phyloP scores from a whole-genome alignment of 257 asterid species.

The Ballota nigra region DNA sequence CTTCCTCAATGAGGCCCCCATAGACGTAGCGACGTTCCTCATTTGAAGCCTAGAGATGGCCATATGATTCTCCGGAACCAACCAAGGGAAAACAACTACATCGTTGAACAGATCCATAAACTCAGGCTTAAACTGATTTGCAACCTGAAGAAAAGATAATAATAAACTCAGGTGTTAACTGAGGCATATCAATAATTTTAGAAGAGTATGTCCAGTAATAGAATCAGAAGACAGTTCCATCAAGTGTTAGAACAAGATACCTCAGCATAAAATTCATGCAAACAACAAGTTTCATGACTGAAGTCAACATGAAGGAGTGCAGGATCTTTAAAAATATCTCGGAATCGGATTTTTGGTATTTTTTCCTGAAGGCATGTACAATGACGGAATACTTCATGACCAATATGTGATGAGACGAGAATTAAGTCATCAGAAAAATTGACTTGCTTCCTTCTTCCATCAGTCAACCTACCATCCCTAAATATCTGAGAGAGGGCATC shows the following conservation, averaged over 20 bases:
- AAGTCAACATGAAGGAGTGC: neutral
- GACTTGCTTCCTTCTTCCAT: neutral
- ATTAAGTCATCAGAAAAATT: constrained; percentile 12
- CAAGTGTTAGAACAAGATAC: neutral
- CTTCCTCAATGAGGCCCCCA: constrained; percentile 5
- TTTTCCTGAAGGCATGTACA: constrained; percentile 3
- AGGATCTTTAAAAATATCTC: neutral
- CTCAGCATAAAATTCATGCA: constrained; percentile 11
- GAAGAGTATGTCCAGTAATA: neutral
- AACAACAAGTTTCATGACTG: neutral
- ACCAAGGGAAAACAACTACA: constrained; percentile 6
- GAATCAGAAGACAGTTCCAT: neutral
- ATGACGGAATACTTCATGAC: constrained; percentile 5
- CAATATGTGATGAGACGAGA: constrained; percentile 17
- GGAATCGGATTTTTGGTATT: constrained; percentile 2
- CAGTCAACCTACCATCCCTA: constrained; percentile 5
- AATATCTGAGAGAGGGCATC: constrained; percentile 6
- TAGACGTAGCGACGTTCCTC: constrained; percentile 7
- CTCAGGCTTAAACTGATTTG: constrained; percentile 10
- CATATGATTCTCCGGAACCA: constrained; percentile 2
- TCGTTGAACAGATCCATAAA: constrained; percentile 19
- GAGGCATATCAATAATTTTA: neutral
- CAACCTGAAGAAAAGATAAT: constrained; percentile 1
- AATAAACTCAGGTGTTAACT: neutral
- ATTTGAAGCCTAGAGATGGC: constrained; percentile 17